Evolutionary conservation across 2,329 filamentous ascomycete species (phyloP), one percentile per base, ranked within the genome.

Genomic region (Aspergillus viridinutans): DNA sequence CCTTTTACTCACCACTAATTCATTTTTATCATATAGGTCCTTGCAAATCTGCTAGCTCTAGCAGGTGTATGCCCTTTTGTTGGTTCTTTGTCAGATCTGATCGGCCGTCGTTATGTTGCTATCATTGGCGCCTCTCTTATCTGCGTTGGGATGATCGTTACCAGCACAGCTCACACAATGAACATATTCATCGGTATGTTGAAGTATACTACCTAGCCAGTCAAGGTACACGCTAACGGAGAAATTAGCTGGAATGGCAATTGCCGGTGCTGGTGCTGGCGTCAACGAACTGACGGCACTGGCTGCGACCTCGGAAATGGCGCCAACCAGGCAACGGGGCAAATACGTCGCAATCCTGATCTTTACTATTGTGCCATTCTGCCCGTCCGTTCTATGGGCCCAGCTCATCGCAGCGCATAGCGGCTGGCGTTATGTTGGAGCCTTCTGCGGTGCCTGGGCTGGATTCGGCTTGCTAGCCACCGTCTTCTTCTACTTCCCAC

Each of bases 261-360:
- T 89, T 60, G 80, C 85, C 9, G 87, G 87, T 1, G 75, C 84
- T 5, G 87, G 86, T 35, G 85, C 86, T 10, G 87, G 87, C 14
- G 81, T 89, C 58, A 86, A 85, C 62, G 86, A 89, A 69, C 75
- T 90, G 35, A 89, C 85, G 5, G 85, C 87, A 4, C 76, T 90
- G 8, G 85, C 87, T 28, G 87, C 81, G 35, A 87, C 86, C 1
- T 84, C 85, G 2, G 87, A 90, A 67, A 78, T 90, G 58, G 87
- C 85, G 0, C 87, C 87, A 1, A 83, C 83, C 21, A 77, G 81
- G 20, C 83, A 88, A 69, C 81, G 87, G 50, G 86, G 84, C 29
- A 80, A 80, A 65, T 88, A 88, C 65, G 81, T 88, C 25, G 82
- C 82, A 12, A 69, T 79, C 0, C 72, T 89, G 14, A 81, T 87